These are phyloP conservation scores for Chlamydomonas incerta DNA, from an alignment of 139 green algal genomes.

Conservation along the genomic window DNA sequence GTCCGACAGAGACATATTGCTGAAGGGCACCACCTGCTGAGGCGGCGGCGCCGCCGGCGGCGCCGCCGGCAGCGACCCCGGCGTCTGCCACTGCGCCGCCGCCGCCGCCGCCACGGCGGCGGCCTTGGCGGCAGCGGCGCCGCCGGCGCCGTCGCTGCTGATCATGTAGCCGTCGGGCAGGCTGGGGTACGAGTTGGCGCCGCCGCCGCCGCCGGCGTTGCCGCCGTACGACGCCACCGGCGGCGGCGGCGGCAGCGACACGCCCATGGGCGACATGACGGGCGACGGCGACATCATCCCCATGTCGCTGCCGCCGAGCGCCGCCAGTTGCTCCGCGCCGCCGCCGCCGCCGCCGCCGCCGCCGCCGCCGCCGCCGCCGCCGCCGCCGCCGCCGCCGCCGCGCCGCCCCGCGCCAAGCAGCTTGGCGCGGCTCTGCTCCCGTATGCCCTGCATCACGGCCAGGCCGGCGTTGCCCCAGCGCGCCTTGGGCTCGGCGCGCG, in stretches of 20 bases:
- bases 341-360: background rate
- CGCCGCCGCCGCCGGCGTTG: too few species aligned
- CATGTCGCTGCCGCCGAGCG: too few species aligned
- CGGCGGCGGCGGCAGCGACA: too few species aligned
- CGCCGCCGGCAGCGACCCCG: background rate
- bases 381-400: too few species aligned
- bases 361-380: background rate
- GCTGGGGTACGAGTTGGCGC: background rate
- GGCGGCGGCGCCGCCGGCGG: background rate
- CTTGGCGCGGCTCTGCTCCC: background rate
- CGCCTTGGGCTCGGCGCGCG: background rate
- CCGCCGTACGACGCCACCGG: background rate
- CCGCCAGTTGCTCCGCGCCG: background rate
- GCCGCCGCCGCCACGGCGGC: too few species aligned
- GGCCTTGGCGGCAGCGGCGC: background rate
- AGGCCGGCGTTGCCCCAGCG: background rate
- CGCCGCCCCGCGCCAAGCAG: too few species aligned
- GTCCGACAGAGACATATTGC: too few species aligned
- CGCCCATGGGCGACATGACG: too few species aligned
- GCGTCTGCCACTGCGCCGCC: background rate
- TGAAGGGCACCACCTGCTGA: background rate
- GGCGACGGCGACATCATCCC: too few species aligned
- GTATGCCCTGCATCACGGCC: background rate
- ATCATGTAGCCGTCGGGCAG: constrained; percentile 3
- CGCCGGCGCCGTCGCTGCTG: background rate